Base-by-base conservation (phyloP, 768 basidiomycete genomes). In the Lactarius psammicola region DNA sequence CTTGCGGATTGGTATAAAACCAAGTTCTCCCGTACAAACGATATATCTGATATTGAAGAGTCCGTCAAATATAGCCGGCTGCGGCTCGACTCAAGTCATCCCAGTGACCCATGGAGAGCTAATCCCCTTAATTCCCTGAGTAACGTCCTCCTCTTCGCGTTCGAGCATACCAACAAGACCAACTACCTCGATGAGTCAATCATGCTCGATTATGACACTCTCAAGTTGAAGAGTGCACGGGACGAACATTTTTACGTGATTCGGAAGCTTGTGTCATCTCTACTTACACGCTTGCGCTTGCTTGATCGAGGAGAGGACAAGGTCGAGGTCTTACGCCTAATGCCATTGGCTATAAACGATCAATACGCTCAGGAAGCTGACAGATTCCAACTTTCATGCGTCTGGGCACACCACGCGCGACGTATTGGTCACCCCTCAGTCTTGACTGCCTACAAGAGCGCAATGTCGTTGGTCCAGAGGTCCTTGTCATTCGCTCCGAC, bases 101-200 rank as follows among this genome's bases (percentile, higher is more conserved):
- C 56, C 11, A 26, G 10, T 38, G 56, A 36, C 2, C 34, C 34
- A 5, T 56, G 1, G 33, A 56, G n/a, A 26, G 2, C 17, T n/a
- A 3, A 4, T 13, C 6, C 15, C 36, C 56, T 56, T 38, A 7
- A 2, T 7, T 56, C 34, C 8, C 6, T 56, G 23, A n/a, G 34
- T 11, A 36, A 23, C 13, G 20, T 8, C 13, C 23, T 38, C 9
- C 8, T 23, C 34, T 23, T 56, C 5, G 56, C 34, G 7, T 42
- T 42, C 20, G 8, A 9, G 18, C 18, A 20, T 7, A 42, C 42
- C 3, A 8, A 20, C 18, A 18, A 42, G 20, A 23, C 2, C 11
- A 4, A 36, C 34, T 38, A 57, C 56, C 56, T 40, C 8, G 36
- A 40, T 26, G 56, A 38, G 23, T 57, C 56, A 26, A 58, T 58